Base-by-base conservation (phyloP, 108 stramenopile species). In the Skeletonema tropicum region DNA sequence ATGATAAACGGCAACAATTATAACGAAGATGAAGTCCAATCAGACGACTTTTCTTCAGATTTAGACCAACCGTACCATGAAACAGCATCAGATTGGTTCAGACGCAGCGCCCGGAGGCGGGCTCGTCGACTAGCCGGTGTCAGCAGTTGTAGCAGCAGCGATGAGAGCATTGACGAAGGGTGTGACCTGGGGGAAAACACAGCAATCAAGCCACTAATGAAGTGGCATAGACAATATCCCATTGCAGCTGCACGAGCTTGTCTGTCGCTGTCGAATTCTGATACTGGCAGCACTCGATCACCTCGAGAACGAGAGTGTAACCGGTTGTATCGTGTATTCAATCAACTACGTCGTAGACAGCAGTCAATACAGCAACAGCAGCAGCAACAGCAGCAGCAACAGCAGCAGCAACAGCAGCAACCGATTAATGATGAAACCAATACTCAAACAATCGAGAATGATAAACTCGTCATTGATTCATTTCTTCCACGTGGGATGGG, bases 11-110 rank as follows among this genome's bases (percentile, higher is more conserved):
- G 1, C 17, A 36, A 30, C 25, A 49, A 67, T 32, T 62, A 36
- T 26, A 57, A 52, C 29, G 38, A 64, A 26, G 73, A 73, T 11
- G 36, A 48, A 6, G n/a, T 74, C 41, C 23, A 61, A 45, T 61
- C 60, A 9, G 60, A 61, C 30, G 55, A 26, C 8, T 64, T 45
- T 36, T 72, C 77, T 36, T 72, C 77, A 35, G 80, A 82, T 46
- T 71, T 68, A 60, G 80, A 75, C 59, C 57, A 82, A 13, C 80
- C 80, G 17, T 82, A 82, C 30, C 66, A 73, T 17, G 80, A 82
- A 41, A 75, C 80, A 21, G 80, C 80, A 42, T 49, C 38, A 1
- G 32, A 70, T 26, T 82, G 80, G 80, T 73, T 55, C 12, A 14
- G 48, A 35, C 55, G 80, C 31, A 52, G 63, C 62, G 13, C 48